Evolutionary conservation across 306 rosid genomes (phyloP).

Genomic region (Cucurbita maxima): DNA sequence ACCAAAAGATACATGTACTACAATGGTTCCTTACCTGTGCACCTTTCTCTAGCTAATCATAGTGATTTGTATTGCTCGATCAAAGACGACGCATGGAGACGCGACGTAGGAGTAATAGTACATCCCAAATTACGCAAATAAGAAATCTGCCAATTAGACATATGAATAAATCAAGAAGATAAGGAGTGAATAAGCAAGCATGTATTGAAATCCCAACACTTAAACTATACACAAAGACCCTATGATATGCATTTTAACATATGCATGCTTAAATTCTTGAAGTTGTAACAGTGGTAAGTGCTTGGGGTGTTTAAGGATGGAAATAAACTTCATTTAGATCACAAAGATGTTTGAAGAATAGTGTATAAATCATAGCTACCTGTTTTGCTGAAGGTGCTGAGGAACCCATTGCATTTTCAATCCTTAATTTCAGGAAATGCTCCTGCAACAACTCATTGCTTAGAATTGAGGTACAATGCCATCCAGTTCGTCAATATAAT

Average conservation of each 20-base stretch:
- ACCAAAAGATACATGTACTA: background rate
- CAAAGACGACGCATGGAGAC: constrained; percentile 81
- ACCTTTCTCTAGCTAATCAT: constrained; percentile 8
- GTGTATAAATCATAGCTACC: constrained; percentile 27
- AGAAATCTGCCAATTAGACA: constrained; percentile 40
- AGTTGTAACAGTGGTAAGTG: no score
- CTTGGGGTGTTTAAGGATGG: background rate
- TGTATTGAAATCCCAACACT: background rate
- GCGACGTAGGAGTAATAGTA: constrained; percentile 60
- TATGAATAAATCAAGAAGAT: background rate
- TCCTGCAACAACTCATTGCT: constrained; percentile 30
- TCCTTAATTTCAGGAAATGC: constrained; percentile 63
- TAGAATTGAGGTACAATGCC: background rate
- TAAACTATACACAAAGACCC: background rate
- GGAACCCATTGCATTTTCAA: constrained; percentile 78
- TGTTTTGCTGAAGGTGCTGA: constrained; percentile 65
- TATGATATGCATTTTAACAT: no score
- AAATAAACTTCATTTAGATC: background rate
- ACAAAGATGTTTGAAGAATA: background rate
- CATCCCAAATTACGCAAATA: constrained; percentile 79
- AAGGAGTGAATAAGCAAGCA: background rate
- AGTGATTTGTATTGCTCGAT: constrained; percentile 87
- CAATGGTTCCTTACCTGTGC: background rate
- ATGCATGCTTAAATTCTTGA: no score
- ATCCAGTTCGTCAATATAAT: background rate